Percentiles rank a stretch among this genome's conserved stretches.
phyloP scores from a whole-genome alignment of 805 yeast species.

The Saccharomycopsis olivae region DNA sequence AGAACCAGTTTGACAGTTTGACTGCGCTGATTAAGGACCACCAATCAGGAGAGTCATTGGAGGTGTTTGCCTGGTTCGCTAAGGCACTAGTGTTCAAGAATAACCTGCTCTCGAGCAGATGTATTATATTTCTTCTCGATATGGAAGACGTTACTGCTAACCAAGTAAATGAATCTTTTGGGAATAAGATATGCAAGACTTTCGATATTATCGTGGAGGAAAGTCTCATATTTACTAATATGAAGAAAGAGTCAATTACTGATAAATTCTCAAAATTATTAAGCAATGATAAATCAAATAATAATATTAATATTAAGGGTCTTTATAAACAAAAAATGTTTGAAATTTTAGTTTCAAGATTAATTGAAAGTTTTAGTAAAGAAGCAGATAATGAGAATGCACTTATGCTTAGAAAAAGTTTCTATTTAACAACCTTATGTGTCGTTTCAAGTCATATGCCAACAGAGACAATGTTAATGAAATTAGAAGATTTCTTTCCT shows the following conservation, averaged over 20 bases:
- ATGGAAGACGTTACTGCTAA: constrained; percentile 25
- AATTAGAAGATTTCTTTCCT: constrained; percentile 56
- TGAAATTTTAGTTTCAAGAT: constrained; percentile 42
- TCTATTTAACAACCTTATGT: constrained; percentile 57
- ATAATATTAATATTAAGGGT: constrained; percentile 24
- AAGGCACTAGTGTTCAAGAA: constrained; percentile 59
- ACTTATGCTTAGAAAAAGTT: constrained; percentile 28
- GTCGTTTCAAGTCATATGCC: constrained; percentile 57
- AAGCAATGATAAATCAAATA: neutral
- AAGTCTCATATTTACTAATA: constrained; percentile 38
- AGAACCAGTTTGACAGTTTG: neutral
- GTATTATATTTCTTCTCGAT: constrained; percentile 27
- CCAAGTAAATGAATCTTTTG: constrained; percentile 17
- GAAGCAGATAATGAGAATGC: constrained; percentile 7
- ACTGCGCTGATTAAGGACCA: neutral
- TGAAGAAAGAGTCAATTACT: constrained; percentile 12
- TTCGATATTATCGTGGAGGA: constrained; percentile 62
- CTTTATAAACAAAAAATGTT: constrained; percentile 79
- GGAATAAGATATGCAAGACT: constrained; percentile 37
- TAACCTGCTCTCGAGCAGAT: constrained; percentile 30
- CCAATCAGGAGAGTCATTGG: constrained; percentile 26
- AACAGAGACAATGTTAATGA: constrained; percentile 49
- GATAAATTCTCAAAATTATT: neutral
- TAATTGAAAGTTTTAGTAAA: constrained; percentile 36
- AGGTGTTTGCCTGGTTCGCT: constrained; percentile 55